Conservation (phyloP, 108 stramenopile species). For the Fragilariopsis cylindrus region DNA sequence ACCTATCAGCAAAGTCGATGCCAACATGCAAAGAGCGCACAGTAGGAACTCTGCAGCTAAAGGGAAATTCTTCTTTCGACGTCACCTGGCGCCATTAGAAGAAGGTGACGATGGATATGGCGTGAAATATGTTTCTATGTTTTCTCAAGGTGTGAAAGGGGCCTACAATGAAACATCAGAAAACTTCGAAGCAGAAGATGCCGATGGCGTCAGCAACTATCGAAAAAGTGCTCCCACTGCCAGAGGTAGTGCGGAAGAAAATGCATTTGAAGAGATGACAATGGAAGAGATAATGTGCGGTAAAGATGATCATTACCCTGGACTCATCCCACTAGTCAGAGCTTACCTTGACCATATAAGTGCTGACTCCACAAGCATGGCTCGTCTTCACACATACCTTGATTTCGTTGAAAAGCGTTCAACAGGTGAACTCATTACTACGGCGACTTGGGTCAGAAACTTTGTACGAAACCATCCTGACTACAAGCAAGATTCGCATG, state of each 20-base stretch:
- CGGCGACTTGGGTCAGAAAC: constrained; percentile 95
- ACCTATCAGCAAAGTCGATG: constrained; percentile 95
- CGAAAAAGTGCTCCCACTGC: constrained; percentile 65
- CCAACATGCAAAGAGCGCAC: constrained; percentile 98
- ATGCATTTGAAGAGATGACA: constrained; percentile 95
- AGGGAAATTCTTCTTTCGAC: constrained; percentile 95
- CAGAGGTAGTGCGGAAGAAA: constrained; percentile 79
- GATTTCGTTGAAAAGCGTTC: constrained; percentile 88
- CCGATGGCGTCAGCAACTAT: constrained; percentile 62
- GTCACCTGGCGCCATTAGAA: constrained; percentile 91
- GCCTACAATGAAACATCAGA: neutral
- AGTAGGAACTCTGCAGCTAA: constrained; percentile 80
- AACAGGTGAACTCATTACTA: constrained; percentile 89
- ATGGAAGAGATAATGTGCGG: constrained; percentile 97
- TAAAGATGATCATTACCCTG: constrained; percentile 96
- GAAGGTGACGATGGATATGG: constrained; percentile 85
- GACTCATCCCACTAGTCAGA: constrained; percentile 92
- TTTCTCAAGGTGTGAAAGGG: constrained; percentile 62
- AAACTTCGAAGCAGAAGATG: constrained; percentile 28
- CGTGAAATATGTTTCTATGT: constrained; percentile 83
- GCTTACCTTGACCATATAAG: constrained; percentile 97
- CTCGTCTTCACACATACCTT: constrained; percentile 76
- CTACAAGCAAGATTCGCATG: constrained; percentile 92
- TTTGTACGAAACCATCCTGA: constrained; percentile 90
- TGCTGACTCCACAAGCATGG: constrained; percentile 79